Evolutionary conservation across 1,284 basidiomycete genomes (phyloP), one percentile per base, ranked within the genome.

Genomic region (Ganoderma leucocontextum): DNA sequence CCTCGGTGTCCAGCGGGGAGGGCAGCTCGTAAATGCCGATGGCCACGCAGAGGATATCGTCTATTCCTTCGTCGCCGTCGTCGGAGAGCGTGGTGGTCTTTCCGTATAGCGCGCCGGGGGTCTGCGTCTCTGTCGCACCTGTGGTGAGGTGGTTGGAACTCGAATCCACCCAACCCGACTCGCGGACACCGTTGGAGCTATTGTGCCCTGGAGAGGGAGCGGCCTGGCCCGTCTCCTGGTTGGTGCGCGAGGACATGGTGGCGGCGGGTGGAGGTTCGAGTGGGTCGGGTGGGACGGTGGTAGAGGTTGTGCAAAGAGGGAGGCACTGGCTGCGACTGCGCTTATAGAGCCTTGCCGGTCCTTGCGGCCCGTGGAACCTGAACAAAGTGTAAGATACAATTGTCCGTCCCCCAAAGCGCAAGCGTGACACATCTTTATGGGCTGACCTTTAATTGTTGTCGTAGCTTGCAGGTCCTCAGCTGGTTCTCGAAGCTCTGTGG

Each of bases 21-120:
- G 53, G 53, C 29, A 55, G 13, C 0, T 55, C 53, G 15, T 33
- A 55, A 17, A 55, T 17, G 29, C 53, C 53, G 25, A 55, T 55
- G 29, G 53, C 53, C 15, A 55, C 33, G 29, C 53, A 29, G 53
- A 55, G 53, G 19, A 58, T n/a, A 36, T 19, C 62, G 15, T 44
- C 29, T 29, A 12, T 47, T 4, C 36, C 36, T 35, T 44, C 12
- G 12, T 5, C 13, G 33, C 6, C 17, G 19, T 15, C 29, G 25
- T 55, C 29, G 29, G 12, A 15, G 15, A 33, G 29, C 29, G 5
- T 29, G 29, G 33, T 55, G 8, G 15, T 15, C 17, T 29, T 29
- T 8, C 53, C 17, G 29, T 29, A 29, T 2, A 15, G 33, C 6
- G 25, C 7, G 9, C 15, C 2, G 29, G 53, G 29, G 53, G 29